Evolutionary conservation across 495 filamentous ascomycete genomes (phyloP), one percentile per base, ranked within the genome.

Genomic region (Ramalina intermedia): DNA sequence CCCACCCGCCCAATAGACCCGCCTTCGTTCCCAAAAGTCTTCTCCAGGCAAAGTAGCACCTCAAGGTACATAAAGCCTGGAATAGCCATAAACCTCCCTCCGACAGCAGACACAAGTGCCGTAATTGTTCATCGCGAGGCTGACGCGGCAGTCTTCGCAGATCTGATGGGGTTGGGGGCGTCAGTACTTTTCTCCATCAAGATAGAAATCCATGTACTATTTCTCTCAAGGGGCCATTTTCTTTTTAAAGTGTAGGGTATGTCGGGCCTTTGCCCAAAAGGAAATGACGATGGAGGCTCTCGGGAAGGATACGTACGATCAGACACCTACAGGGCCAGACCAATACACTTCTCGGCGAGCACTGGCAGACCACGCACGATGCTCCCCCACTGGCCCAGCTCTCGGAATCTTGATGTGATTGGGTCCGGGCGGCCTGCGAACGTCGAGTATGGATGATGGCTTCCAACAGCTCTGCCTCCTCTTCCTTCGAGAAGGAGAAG

Each of bases 291-390:
- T 0, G 23, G 4, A 0, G 4, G 2, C 23, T 24, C 1, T 4
- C 0, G 23, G 18, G 18, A 20, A 24, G 6, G 3, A 4, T 6
- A 24, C 23, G 3, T 6, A 24, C 23, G 23, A 85, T 88, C 40
- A 98, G 71, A 61, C 91, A 98, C 17, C 93, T 79, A 59, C 91
- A 98, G 2, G 91, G 91, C 93, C 93, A 96, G 3, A 94, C 83
- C 47, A 98, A 82, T 44, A 96, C 83, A 4, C 84, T 94, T 20
- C 91, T 74, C 16, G 88, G 84, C n/a, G 71, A 75, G 23, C 77
- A 77, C 60, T 96, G 91, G 58, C 91, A 98, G 4, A 98, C 85
- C 1, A 96, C 91, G 60, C 91, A 98, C 1, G 72, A 81, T 9
- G 76, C 79, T 0, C 76, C 83, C 3, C 84, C 84, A 2, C 70